Base-by-base conservation (phyloP, 2,329 filamentous ascomycete genomes). In the Tolypocladium album region DNA sequence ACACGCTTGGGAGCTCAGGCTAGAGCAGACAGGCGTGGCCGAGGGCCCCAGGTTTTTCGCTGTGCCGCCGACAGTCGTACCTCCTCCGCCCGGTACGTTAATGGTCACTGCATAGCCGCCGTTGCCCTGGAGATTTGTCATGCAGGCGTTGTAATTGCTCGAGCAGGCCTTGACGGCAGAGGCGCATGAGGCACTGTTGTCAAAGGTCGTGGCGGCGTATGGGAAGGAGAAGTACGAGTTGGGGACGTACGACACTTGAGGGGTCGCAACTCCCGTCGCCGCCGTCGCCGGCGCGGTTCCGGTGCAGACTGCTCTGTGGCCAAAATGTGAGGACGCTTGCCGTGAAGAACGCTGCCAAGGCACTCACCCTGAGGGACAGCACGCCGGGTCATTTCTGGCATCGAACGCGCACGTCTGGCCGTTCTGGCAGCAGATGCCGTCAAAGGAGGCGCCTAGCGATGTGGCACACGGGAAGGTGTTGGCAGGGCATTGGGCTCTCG, bases 191-290 rank as follows among this genome's bases (percentile, higher is more conserved):
- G 72, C 79, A 22, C 72, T 69, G 64, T 85, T 78, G 61, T 72
- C 67, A 62, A 83, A 85, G 15, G 76, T 76, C 1, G 80, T 83
- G 55, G 76, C 72, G 58, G 84, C 77, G 66, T 82, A 82, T 1
- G 84, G 84, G 68, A 86, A 87, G 13, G 80, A 77, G 68, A 85
- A 87, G 70, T 81, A 85, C 34, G 74, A 65, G 68, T 87, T 86
- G 50, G 77, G 71, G 22, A 86, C 82, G 67, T 78, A 84, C 40
- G 82, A 82, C 24, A 74, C 74, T 1, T 72, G 67, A 24, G 71
- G 70, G 3, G 76, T 75, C 15, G 74, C 72, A 64, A 38, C 69
- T 36, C 64, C 67, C 15, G 71, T 71, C 12, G 74, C 68, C 2
- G 76, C 74, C 9, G 72, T 71, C 20, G 70, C 67, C 2, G 79